Conservation (phyloP, 768 basidiomycete genomes). For the Russula compacta region DNA sequence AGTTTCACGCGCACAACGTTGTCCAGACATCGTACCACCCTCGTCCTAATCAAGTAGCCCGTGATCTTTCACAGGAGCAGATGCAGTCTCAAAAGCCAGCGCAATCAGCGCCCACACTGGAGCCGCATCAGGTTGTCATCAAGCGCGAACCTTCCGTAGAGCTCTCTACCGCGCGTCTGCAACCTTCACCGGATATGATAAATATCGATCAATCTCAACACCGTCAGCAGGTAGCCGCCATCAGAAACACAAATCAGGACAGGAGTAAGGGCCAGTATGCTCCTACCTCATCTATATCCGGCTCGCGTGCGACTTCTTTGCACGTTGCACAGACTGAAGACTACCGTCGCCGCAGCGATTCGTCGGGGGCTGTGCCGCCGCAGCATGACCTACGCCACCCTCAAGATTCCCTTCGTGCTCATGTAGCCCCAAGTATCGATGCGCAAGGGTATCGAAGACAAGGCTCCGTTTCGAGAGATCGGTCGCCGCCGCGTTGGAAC, state of each 20-base stretch:
- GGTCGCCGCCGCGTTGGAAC: neutral
- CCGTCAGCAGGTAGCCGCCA: neutral
- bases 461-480: neutral
- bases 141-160: slow-evolving; percentile 10
- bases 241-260: slow-evolving; percentile 1
- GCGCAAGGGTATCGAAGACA: neutral
- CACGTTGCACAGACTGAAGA: neutral
- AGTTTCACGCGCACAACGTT: neutral
- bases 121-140: neutral
- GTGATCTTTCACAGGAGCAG: neutral
- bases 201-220: neutral
- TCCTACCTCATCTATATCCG: neutral
- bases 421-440: neutral
- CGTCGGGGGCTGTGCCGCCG: neutral
- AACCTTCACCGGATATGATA: neutral
- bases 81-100: neutral
- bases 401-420: neutral
- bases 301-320: neutral
- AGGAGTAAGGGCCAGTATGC: neutral
- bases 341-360: neutral
- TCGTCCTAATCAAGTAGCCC: neutral
- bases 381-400: neutral
- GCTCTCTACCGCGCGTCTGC: neutral
- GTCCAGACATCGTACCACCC: neutral
- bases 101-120: neutral